Conservation (phyloP, 257 asterid genomes). For the Sherardia arvensis region DNA sequence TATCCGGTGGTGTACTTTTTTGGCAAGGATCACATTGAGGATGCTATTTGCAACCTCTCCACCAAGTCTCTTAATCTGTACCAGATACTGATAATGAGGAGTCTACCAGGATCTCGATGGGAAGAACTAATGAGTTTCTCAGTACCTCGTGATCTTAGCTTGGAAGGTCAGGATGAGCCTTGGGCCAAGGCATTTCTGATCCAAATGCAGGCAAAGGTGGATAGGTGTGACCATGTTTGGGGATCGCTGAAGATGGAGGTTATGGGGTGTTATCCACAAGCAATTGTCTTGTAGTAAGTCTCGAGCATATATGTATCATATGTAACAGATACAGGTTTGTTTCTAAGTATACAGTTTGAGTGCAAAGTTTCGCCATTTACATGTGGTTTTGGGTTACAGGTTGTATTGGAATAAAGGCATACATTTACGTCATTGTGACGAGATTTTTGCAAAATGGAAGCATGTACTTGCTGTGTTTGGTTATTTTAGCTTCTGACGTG, state of each 20-base stretch:
- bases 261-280: constrained; percentile 52
- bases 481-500: neutral
- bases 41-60: constrained; percentile 63
- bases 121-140: constrained; percentile 78
- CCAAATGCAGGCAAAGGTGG: constrained; percentile 29
- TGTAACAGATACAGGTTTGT: neutral
- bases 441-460: neutral
- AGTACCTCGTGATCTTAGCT: constrained; percentile 70
- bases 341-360: neutral
- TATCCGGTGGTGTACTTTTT: constrained; percentile 73
- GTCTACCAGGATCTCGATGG: constrained; percentile 29
- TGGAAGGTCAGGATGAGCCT: constrained; percentile 48
- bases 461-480: neutral
- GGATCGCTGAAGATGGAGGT: constrained; percentile 67
- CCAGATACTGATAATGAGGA: constrained; percentile 55
- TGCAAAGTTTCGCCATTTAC: neutral
- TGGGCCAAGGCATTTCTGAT: constrained; percentile 69
- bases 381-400: neutral
- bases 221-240: constrained; percentile 57
- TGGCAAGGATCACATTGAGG: constrained; percentile 49
- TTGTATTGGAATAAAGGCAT: neutral
- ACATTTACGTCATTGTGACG: neutral
- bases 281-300: constrained; percentile 47
- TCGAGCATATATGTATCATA: neutral
- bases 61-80: constrained; percentile 61